phyloP scores from a whole-genome alignment of 2,329 filamentous ascomycete species.

The Fusarium mexicanum region DNA sequence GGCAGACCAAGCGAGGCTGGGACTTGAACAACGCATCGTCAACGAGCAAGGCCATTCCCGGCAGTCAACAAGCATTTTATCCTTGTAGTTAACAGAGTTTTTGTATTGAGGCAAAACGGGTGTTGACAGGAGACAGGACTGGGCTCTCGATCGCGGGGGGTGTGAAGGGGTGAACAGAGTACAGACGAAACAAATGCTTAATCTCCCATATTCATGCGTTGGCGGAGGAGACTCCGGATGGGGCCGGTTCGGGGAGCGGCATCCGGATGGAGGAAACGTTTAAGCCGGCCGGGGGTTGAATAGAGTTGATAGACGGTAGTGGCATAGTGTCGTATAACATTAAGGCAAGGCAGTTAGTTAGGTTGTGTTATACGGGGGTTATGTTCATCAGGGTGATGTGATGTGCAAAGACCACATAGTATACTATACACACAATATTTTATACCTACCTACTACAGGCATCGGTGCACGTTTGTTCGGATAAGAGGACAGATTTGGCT shows the following conservation, averaged over 20 bases:
- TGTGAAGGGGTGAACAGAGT: background rate
- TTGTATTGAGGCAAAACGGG: slow-evolving; percentile 11
- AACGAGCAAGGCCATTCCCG: slow-evolving; percentile 16
- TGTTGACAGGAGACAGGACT: background rate
- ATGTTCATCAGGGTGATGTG: background rate
- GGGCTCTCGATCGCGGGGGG: slow-evolving; percentile 15
- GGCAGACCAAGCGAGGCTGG: slow-evolving; percentile 17
- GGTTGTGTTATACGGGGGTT: background rate
- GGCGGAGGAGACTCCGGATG: slow-evolving; percentile 30
- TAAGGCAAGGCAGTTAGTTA: background rate
- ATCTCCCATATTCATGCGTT: slow-evolving; percentile 44
- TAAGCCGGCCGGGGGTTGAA: background rate
- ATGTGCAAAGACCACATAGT: background rate
- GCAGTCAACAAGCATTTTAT: slow-evolving; percentile 22
- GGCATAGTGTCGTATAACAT: background rate
- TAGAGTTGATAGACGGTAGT: slow-evolving; percentile 6
- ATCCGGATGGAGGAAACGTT: slow-evolving; percentile 18
- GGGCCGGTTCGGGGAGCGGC: slow-evolving; percentile 33
- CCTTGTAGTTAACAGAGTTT: slow-evolving; percentile 1
- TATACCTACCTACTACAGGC: background rate
- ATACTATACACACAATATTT: background rate
- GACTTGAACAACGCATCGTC: slow-evolving; percentile 31
- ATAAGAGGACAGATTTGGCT: background rate
- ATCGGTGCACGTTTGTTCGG: background rate
- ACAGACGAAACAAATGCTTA: slow-evolving; percentile 29